Conservation (phyloP, 495 filamentous ascomycete genomes). For the Acidiella bohemica region DNA sequence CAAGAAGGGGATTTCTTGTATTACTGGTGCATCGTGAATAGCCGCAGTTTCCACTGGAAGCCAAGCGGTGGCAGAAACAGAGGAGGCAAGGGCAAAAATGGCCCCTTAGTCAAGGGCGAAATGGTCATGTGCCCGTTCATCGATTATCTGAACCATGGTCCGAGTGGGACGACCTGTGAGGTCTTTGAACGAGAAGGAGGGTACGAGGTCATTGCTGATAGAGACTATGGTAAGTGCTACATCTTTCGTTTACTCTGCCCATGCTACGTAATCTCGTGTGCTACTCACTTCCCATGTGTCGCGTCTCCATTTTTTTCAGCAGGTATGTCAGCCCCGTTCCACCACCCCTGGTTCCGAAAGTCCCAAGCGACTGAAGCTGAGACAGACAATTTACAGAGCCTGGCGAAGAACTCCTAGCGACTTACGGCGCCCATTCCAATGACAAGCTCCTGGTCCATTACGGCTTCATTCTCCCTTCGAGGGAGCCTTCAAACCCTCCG, state of each 20-base stretch:
- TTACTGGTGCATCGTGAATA: constrained; percentile 72
- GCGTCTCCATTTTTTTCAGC: neutral
- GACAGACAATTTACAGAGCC: too few relatives aligned
- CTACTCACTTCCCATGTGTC: neutral
- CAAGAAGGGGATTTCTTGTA: constrained; percentile 41
- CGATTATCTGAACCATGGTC: constrained; percentile 74
- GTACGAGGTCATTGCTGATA: constrained; percentile 46
- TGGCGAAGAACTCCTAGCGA: constrained; percentile 66
- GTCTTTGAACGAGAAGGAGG: constrained; percentile 44
- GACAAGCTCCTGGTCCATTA: constrained; percentile 64
- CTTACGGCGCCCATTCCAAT: constrained; percentile 67
- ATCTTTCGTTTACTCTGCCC: too few relatives aligned
- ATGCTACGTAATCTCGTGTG: too few relatives aligned
- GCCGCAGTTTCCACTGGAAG: constrained; percentile 58
- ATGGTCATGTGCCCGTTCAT: constrained; percentile 76
- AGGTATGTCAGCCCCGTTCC: too few relatives aligned
- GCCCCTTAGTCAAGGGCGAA: too few relatives aligned
- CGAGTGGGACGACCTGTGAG: constrained; percentile 36
- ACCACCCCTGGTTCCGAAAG: too few relatives aligned
- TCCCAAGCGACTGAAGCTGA: too few relatives aligned
- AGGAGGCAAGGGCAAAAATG: constrained; percentile 38
- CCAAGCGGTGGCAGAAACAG: too few relatives aligned
- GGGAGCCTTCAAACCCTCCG: neutral
- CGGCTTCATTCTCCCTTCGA: constrained; percentile 4
- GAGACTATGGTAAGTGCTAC: constrained; percentile 37